Percentiles rank a stretch among this genome's conserved stretches.
Evolutionary conservation across 106 monocot genomes (phyloP).

Genomic region (Allium fistulosum): DNA sequence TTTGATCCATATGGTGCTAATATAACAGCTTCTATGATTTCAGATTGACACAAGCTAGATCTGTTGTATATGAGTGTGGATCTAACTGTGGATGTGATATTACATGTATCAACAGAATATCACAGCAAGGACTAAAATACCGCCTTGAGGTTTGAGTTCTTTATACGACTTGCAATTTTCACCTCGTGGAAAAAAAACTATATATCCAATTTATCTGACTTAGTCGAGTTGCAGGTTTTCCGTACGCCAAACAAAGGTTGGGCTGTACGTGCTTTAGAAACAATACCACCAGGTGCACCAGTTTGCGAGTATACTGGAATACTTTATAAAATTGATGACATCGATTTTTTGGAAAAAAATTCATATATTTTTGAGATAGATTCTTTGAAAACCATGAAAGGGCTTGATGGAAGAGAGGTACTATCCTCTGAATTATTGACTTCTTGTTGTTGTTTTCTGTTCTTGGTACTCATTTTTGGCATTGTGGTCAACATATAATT

Average conservation of each 20-base stretch:
- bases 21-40: background rate
- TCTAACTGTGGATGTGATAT: conserved; percentile 47
- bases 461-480: background rate
- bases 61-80: conserved; percentile 88
- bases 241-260: conserved; percentile 71
- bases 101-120: conserved; percentile 65
- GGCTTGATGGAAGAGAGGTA: conserved; percentile 92
- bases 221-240: conserved; percentile 41
- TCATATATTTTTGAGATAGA: conserved; percentile 93
- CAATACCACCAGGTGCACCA: conserved; percentile 88
- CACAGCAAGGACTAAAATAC: conserved; percentile 70
- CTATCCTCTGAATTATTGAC: background rate
- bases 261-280: conserved; percentile 92
- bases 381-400: conserved; percentile 78
- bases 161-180: background rate
- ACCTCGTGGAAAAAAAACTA: too few species aligned
- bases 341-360: conserved; percentile 38
- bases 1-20: too few species aligned
- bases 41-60: conserved; percentile 81
- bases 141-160: conserved; percentile 60
- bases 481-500: background rate
- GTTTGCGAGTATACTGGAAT: conserved; percentile 83
- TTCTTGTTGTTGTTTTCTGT: background rate
- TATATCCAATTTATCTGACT: too few species aligned
- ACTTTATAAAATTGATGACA: conserved; percentile 43